These are phyloP conservation scores for Amanita rubescens DNA, from an alignment of 768 basidiomycete genomes.

Conservation along the genomic window DNA sequence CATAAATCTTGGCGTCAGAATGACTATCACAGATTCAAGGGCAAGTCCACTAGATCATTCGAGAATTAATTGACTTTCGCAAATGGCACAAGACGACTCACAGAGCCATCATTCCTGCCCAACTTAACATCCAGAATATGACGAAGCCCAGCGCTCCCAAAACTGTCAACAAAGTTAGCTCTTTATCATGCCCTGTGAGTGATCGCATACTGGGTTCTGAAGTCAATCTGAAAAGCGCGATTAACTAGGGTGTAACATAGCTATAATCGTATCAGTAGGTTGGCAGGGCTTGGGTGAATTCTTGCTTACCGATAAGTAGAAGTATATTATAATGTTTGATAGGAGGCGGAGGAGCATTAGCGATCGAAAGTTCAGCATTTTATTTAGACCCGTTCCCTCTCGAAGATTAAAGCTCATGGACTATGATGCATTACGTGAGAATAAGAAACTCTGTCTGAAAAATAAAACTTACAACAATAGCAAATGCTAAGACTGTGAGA, in stretches of 20 bases:
- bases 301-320: constrained; percentile 28
- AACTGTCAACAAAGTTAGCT: constrained; percentile 20
- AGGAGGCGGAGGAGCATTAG: constrained; percentile 25
- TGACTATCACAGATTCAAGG: constrained; percentile 48
- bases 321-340: constrained; percentile 25
- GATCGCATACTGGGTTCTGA: no score
- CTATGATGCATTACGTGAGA: no score
- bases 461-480: no score
- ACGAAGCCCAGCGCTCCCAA: constrained; percentile 45
- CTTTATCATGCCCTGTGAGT: not conserved
- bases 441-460: no score
- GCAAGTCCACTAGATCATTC: constrained; percentile 44
- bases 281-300: no score
- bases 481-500: no score
- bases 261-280: no score
- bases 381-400: constrained; percentile 20
- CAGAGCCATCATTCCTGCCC: constrained; percentile 49
- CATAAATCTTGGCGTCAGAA: constrained; percentile 45
- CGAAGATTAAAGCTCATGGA: no score
- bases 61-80: not conserved
- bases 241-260: no score
- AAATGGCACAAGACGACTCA: constrained; percentile 19
- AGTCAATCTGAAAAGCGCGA: no score
- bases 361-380: constrained; percentile 15
- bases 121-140: constrained; percentile 64